Percentiles rank a stretch among this genome's conserved stretches.
Evolutionary conservation across 1,284 basidiomycete species (phyloP).

Genomic region (Jaminaea rosea): DNA sequence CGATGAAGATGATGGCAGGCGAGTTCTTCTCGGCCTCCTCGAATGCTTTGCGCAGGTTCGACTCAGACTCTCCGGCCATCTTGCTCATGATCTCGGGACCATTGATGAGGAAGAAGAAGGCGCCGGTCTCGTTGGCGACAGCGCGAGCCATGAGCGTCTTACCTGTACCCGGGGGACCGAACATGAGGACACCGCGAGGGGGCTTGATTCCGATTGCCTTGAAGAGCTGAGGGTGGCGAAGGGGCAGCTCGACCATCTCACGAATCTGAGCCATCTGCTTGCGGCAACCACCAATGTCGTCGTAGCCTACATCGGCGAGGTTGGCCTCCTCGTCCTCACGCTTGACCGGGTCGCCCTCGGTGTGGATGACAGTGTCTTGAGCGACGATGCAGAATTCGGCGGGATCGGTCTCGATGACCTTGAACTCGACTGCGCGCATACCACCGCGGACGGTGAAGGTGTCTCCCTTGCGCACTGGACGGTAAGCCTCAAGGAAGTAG

Average conservation of each 20-base stretch:
- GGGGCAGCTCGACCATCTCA: slow-evolving; percentile 93
- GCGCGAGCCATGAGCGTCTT: slow-evolving; percentile 79
- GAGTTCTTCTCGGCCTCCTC: slow-evolving; percentile 99
- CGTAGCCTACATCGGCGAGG: slow-evolving; percentile 93
- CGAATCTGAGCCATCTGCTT: slow-evolving; percentile 99
- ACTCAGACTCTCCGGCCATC: slow-evolving; percentile 97
- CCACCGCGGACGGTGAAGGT: slow-evolving; percentile 96
- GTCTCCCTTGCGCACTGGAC: slow-evolving; percentile 88
- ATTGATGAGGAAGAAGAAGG: slow-evolving; percentile 99
- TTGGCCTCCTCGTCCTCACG: slow-evolving; percentile 97
- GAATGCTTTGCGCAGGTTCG: slow-evolving; percentile 93
- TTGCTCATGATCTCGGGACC: slow-evolving; percentile 99
- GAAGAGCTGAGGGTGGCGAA: slow-evolving; percentile 97
- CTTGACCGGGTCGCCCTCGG: slow-evolving; percentile 97
- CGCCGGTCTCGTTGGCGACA: slow-evolving; percentile 97
- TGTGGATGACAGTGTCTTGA: slow-evolving; percentile 92
- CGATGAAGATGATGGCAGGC: slow-evolving; percentile 99
- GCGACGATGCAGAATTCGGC: slow-evolving; percentile 94
- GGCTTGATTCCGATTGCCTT: slow-evolving; percentile 99
- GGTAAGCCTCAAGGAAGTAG: slow-evolving; percentile 98
- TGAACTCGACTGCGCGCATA: slow-evolving; percentile 74
- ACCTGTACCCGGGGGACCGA: slow-evolving; percentile 46
- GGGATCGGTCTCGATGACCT: slow-evolving; percentile 83
- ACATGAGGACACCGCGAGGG: slow-evolving; percentile 58
- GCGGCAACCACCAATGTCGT: slow-evolving; percentile 96